These are phyloP conservation scores for Cordyceps militaris DNA, from an alignment of 2,329 filamentous ascomycete species.

Conservation along the genomic window DNA sequence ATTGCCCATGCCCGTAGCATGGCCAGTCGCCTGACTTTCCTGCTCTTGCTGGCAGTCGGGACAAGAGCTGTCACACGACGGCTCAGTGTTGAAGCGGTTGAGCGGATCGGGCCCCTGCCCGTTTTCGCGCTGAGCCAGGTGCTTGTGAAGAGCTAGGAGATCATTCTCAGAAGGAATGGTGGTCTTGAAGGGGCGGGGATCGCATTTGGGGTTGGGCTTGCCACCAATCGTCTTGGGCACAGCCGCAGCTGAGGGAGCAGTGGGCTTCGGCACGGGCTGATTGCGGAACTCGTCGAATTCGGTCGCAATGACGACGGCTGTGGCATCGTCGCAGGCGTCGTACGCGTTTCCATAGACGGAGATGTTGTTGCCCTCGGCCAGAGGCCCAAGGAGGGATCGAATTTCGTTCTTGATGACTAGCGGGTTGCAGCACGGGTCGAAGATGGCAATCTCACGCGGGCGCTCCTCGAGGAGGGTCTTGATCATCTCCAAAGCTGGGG, in stretches of 20 bases:
- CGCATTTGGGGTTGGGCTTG: slow-evolving; percentile 34
- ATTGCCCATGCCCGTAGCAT: slow-evolving; percentile 36
- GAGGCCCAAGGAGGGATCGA: slow-evolving; percentile 32
- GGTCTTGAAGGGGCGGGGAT: slow-evolving; percentile 40
- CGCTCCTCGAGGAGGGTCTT: slow-evolving; percentile 57
- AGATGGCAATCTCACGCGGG: slow-evolving; percentile 58
- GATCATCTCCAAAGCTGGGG: slow-evolving; percentile 61
- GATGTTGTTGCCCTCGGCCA: slow-evolving; percentile 36
- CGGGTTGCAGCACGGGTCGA: slow-evolving; percentile 56
- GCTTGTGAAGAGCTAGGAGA: slow-evolving; percentile 41
- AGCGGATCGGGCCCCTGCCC: slow-evolving; percentile 36
- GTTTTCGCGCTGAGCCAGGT: slow-evolving; percentile 30
- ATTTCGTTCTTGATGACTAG: slow-evolving; percentile 45
- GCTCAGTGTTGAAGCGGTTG: slow-evolving; percentile 37
- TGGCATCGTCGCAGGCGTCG: not conserved
- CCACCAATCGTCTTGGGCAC: slow-evolving; percentile 22
- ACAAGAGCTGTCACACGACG: slow-evolving; percentile 38
- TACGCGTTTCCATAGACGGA: slow-evolving; percentile 30
- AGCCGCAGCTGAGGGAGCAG: slow-evolving; percentile 8
- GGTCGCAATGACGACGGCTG: slow-evolving; percentile 35
- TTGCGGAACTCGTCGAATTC: slow-evolving; percentile 50
- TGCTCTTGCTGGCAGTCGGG: slow-evolving; percentile 42
- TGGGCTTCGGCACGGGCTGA: slow-evolving; percentile 27
- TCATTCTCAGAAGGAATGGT: slow-evolving; percentile 36
- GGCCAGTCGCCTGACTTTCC: slow-evolving; percentile 31